A percentile compares a stretch with the other conserved stretches of the same genome.
Evolutionary conservation across 2,329 filamentous ascomycete genomes (phyloP).

Genomic region (Calonectria multiphialidica): DNA sequence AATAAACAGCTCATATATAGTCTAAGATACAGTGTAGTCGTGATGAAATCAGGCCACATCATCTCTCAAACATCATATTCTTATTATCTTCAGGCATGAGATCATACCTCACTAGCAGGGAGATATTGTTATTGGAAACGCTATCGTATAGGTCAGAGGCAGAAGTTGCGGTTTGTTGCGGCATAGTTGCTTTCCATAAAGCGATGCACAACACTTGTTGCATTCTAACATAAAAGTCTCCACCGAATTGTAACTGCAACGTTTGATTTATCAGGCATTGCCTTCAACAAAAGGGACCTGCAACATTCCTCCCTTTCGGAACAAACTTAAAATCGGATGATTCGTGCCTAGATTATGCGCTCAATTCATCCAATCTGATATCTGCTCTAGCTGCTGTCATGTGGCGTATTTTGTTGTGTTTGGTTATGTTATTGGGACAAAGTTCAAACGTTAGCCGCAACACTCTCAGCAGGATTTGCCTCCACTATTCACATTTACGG

Average conservation of each 20-base stretch:
- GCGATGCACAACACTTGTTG: background rate
- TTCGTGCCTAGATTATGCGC: background rate
- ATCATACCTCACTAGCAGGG: too few species aligned
- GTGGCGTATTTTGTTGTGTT: background rate
- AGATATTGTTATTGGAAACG: background rate
- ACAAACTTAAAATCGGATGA: background rate
- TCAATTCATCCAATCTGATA: background rate
- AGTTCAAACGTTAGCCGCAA: background rate
- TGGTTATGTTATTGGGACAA: background rate
- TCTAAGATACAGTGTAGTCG: background rate
- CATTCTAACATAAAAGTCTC: background rate
- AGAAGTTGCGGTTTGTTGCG: too few species aligned
- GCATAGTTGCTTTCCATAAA: background rate
- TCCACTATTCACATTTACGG: background rate
- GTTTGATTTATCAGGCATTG: background rate
- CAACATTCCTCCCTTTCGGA: background rate
- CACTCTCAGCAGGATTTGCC: background rate
- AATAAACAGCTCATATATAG: background rate
- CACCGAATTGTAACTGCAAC: background rate
- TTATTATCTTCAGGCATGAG: background rate
- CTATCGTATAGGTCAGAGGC: background rate
- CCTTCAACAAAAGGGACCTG: background rate
- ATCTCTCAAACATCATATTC: background rate
- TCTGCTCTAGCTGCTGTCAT: background rate
- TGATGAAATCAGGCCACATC: too few species aligned